Evolutionary conservation across 768 basidiomycete genomes (phyloP), one percentile per base, ranked within the genome.

Genomic region (Lentinus brumalis): DNA sequence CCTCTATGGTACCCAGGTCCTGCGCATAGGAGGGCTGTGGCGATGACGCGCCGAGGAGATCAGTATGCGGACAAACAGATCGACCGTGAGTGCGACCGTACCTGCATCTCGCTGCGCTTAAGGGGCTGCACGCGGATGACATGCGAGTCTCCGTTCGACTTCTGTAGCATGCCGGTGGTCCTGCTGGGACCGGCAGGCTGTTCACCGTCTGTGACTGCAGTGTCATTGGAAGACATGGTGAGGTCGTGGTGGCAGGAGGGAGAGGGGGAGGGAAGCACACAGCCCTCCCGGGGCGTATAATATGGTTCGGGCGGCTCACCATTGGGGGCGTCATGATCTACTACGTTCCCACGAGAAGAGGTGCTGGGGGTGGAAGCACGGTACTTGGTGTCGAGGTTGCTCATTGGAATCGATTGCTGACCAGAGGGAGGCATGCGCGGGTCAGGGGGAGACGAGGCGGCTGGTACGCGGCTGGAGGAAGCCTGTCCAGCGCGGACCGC

Each of bases 1-100:
- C 83, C 71, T 86, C 86, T 7, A 73, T 76, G 30, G 84, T 80
- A 45, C 94, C 94, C 45, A 94, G 75, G 73, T 96, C 93, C 75
- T 98, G 94, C 2, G 94, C 86, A 73, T 98, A 97, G 0, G 91
- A 94, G 2, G 91, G 94, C 88, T 97, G 73, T 70, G 72, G 74
- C 31, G 29, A 47, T 51, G 54, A 52, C 45, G 57, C 59, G 35
- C 56, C 12, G 21, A 32, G 21, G 50, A 26, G 29, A 35, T 44
- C 59, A 62, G 50, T 26, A 58, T 47, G 38, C 38, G 50, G 53
- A 29, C 51, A 49, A 47, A 42, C 18, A 42, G 47, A 32, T 55
- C 7, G 46, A 70, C 67, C 38, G 29, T 15, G 58, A 16, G 54
- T 6, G 30, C 40, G 59, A 35, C 67, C 79, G 46, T 42, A 87